Conservation (phyloP, 2,329 filamentous ascomycete genomes). For the Penicillium sclerotigenum region DNA sequence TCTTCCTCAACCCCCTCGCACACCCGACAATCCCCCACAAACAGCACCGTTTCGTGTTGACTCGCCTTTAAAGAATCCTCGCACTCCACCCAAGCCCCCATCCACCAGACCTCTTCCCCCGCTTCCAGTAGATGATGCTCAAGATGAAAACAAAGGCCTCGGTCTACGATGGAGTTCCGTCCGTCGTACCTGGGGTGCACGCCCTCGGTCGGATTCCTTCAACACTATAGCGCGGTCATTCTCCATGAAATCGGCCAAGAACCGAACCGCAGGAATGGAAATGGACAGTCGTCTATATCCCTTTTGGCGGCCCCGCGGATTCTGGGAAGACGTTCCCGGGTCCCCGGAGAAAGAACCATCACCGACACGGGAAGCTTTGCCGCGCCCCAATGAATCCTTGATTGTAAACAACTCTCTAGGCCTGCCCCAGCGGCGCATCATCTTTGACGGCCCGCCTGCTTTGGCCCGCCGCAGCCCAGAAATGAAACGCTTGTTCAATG, state of each 20-base stretch:
- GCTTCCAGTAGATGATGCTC: constrained; percentile 44
- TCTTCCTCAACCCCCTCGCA: constrained; percentile 20
- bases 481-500: constrained; percentile 25
- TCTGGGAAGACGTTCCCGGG: constrained; percentile 57
- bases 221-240: constrained; percentile 38
- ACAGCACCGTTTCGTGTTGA: constrained; percentile 40
- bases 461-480: constrained; percentile 34
- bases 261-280: constrained; percentile 43
- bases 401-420: constrained; percentile 57
- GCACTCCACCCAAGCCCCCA: constrained; percentile 57
- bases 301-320: constrained; percentile 62
- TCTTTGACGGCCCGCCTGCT: constrained; percentile 41
- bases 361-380: constrained; percentile 29
- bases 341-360: constrained; percentile 38
- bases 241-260: constrained; percentile 41
- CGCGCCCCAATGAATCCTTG: constrained; percentile 32
- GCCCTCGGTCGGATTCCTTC: constrained; percentile 42
- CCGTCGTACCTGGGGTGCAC: constrained; percentile 37
- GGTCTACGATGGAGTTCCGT: constrained; percentile 37
- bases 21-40: constrained; percentile 25
- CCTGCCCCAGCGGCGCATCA: constrained; percentile 50
- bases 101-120: constrained; percentile 55
- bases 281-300: constrained; percentile 54
- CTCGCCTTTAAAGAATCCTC: constrained; percentile 58
- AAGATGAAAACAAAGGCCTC: constrained; percentile 21